These are phyloP conservation scores for Pilaira anomala DNA, from an alignment of 192 early-diverging fungal genomes.

Conservation along the genomic window DNA sequence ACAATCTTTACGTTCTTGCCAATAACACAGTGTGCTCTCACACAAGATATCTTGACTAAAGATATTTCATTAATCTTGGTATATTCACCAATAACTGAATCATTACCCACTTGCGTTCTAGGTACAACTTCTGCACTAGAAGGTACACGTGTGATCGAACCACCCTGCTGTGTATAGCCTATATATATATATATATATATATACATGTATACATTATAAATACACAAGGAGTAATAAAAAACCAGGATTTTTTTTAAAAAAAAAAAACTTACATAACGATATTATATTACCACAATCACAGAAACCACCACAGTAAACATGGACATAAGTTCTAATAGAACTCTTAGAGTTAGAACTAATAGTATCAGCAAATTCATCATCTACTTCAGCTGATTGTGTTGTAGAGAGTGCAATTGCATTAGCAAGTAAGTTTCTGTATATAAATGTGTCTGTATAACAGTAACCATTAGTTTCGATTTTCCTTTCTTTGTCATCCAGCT, in stretches of 20 bases:
- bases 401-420: constrained; percentile 38
- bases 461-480: background rate
- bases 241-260: background rate
- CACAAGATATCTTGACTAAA: constrained; percentile 89
- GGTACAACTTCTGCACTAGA: constrained; percentile 64
- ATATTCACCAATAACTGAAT: constrained; percentile 88
- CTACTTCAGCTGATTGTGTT: constrained; percentile 39
- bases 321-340: constrained; percentile 50
- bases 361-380: constrained; percentile 34
- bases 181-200: background rate
- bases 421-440: constrained; percentile 21
- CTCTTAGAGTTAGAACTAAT: constrained; percentile 29
- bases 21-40: constrained; percentile 93
- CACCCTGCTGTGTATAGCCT: constrained; percentile 38
- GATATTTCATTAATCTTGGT: constrained; percentile 89
- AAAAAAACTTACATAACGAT: constrained; percentile 62
- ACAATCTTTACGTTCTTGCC: constrained; percentile 95
- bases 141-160: constrained; percentile 55
- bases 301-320: constrained; percentile 65
- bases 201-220: background rate
- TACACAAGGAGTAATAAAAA: constrained; percentile 1
- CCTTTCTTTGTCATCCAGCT: background rate
- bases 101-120: constrained; percentile 78
- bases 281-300: constrained; percentile 82
- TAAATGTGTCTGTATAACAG: constrained; percentile 21